Conservation (phyloP, 2,329 filamentous ascomycete genomes). For the Hortaea werneckii region DNA sequence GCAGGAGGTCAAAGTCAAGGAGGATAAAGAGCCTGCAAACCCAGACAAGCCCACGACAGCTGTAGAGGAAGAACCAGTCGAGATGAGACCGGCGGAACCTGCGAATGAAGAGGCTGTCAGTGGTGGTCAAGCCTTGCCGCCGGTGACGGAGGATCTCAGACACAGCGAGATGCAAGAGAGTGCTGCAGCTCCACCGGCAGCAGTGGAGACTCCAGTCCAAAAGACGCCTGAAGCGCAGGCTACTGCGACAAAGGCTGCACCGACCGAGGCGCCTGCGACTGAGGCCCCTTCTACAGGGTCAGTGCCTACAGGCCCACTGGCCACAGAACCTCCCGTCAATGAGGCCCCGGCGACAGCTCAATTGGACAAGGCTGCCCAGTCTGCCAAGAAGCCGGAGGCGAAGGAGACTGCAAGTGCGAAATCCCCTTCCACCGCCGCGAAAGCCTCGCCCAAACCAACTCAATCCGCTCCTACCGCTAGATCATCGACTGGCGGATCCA, state of each 20-base stretch:
- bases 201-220: neutral
- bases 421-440: conserved; percentile 11
- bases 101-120: conserved; percentile 29
- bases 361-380: neutral
- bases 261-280: neutral
- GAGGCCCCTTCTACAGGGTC: conserved; percentile 7
- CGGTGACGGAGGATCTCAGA: conserved; percentile 23
- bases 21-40: conserved; percentile 25
- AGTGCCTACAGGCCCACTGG: too few species aligned
- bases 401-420: conserved; percentile 7
- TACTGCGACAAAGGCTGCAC: conserved; percentile 1
- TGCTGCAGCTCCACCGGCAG: too few species aligned
- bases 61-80: conserved; percentile 31
- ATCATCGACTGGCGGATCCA: conserved; percentile 10
- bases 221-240: neutral
- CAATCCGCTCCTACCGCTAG: conserved; percentile 6
- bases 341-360: conserved; percentile 7
- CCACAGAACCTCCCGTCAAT: neutral
- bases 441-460: conserved; percentile 7
- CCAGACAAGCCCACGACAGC: conserved; percentile 35
- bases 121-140: conserved; percentile 28
- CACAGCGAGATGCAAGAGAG: conserved; percentile 5
- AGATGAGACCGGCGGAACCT: conserved; percentile 31
- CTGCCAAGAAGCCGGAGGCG: conserved; percentile 1
- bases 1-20: neutral